phyloP scores from a whole-genome alignment of 2,329 filamentous ascomycete species.

The Fusarium albidum region DNA sequence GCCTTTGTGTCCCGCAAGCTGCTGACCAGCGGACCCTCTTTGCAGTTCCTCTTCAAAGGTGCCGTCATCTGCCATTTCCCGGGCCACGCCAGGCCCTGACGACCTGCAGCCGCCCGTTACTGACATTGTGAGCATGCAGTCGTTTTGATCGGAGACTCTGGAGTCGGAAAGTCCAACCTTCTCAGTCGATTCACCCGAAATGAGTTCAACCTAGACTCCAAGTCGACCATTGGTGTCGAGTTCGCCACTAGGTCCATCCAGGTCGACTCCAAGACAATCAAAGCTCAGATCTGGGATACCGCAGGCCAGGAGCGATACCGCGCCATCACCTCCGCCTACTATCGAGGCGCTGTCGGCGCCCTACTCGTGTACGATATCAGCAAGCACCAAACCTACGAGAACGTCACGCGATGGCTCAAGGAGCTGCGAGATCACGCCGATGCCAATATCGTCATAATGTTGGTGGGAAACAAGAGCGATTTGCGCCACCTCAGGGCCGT shows the following conservation, averaged over 20 bases:
- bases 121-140: constrained; percentile 63
- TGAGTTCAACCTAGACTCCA: constrained; percentile 99
- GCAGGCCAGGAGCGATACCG: constrained; percentile 98
- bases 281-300: constrained; percentile 99
- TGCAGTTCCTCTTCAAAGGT: constrained; percentile 99
- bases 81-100: constrained; percentile 27
- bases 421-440: constrained; percentile 98
- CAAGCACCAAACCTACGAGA: constrained; percentile 99
- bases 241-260: constrained; percentile 99
- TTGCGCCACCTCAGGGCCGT: constrained; percentile 97
- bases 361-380: constrained; percentile 99
- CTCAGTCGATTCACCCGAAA: constrained; percentile 99
- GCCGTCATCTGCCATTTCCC: constrained; percentile 43
- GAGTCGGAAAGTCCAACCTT: constrained; percentile 99
- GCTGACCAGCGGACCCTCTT: constrained; percentile 45
- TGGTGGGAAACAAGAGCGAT: constrained; percentile 99
- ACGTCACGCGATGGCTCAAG: constrained; percentile 98
- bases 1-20: constrained; percentile 37
- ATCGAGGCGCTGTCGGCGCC: constrained; percentile 95
- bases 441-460: constrained; percentile 99
- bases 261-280: constrained; percentile 99
- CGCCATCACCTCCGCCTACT: constrained; percentile 99
- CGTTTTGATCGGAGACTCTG: constrained; percentile 98
- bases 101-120: constrained; percentile 32
- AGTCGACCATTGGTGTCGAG: constrained; percentile 99